These are phyloP conservation scores for Flaveria bidentis DNA, from an alignment of 129 eudicot species.

Conservation along the genomic window DNA sequence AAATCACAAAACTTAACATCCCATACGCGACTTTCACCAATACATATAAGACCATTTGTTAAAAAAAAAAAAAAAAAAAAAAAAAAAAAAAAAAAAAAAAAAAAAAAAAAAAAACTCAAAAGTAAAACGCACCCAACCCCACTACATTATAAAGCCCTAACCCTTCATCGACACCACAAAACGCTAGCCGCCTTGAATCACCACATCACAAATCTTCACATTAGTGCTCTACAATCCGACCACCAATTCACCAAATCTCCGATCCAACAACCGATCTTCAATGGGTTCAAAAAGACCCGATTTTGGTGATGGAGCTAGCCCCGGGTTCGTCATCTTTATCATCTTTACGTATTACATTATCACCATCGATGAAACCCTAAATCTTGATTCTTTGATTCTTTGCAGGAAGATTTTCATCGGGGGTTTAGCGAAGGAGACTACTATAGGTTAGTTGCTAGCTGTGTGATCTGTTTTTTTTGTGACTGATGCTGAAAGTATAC, in stretches of 20 bases:
- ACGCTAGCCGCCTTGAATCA: constrained; percentile 26
- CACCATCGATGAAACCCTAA: neutral
- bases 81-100: too few species aligned
- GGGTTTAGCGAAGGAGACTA: constrained; percentile 81
- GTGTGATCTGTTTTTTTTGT: neutral
- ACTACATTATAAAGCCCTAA: constrained; percentile 8
- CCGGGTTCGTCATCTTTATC: constrained; percentile 55
- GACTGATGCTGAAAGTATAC: neutral
- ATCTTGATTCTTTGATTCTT: constrained; percentile 9
- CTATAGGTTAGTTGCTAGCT: constrained; percentile 48
- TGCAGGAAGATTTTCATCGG: constrained; percentile 89
- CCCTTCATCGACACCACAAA: constrained; percentile 26
- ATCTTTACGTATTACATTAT: neutral
- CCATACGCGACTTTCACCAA: too few species aligned
- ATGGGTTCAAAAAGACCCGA: constrained; percentile 78
- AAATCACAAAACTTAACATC: too few species aligned
- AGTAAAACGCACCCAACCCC: neutral
- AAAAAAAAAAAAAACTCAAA: too few species aligned
- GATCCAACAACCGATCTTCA: constrained; percentile 7
- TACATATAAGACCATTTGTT: too few species aligned
- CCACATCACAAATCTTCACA: neutral
- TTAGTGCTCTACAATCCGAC: constrained; percentile 5
- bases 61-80: too few species aligned
- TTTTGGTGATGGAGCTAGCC: constrained; percentile 87
- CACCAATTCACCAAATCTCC: neutral